Percentiles rank a stretch among this genome's conserved stretches.
Evolutionary conservation across 1,284 basidiomycete genomes (phyloP).

Genomic region (Ustilago cynodontis): DNA sequence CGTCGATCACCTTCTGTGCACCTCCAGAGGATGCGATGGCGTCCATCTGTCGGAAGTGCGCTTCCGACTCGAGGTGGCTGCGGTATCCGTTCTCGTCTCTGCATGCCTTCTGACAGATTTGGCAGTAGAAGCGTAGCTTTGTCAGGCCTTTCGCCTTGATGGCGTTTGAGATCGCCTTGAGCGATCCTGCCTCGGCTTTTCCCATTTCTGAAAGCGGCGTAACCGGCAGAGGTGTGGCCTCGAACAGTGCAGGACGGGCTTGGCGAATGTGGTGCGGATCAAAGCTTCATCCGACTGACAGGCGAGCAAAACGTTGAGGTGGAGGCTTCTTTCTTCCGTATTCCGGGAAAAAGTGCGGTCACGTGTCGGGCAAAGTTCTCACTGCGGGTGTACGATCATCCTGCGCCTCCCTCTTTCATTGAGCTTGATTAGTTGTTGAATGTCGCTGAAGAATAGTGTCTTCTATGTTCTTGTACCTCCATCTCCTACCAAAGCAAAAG

Average conservation of each 20-base stretch:
- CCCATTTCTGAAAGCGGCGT: conserved; percentile 24
- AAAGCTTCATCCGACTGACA: neutral
- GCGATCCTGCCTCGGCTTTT: conserved; percentile 42
- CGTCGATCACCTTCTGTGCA: conserved; percentile 88
- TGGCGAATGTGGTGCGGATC: neutral
- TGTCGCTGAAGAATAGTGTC: neutral
- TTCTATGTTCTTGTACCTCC: no score
- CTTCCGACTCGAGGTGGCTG: conserved; percentile 82
- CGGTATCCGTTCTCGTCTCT: conserved; percentile 68
- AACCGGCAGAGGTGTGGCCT: neutral
- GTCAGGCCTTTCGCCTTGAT: conserved; percentile 69
- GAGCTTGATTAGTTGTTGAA: no score
- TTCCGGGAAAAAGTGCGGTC: conserved; percentile 2
- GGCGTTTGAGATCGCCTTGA: conserved; percentile 67
- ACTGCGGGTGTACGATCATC: no score
- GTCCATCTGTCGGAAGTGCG: conserved; percentile 94
- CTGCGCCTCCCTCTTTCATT: no score
- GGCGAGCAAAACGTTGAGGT: neutral
- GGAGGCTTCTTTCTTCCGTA: neutral
- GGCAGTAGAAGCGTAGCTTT: conserved; percentile 69
- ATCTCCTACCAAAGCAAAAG: no score
- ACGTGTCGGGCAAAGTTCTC: no score
- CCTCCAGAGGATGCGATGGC: conserved; percentile 74
- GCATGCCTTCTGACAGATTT: conserved; percentile 67
- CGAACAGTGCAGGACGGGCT: neutral